A percentile compares a stretch with the other conserved stretches of the same genome.
These are phyloP conservation scores for Ziziphus jujuba DNA, from an alignment of 306 rosid species.

Conservation along the genomic window DNA sequence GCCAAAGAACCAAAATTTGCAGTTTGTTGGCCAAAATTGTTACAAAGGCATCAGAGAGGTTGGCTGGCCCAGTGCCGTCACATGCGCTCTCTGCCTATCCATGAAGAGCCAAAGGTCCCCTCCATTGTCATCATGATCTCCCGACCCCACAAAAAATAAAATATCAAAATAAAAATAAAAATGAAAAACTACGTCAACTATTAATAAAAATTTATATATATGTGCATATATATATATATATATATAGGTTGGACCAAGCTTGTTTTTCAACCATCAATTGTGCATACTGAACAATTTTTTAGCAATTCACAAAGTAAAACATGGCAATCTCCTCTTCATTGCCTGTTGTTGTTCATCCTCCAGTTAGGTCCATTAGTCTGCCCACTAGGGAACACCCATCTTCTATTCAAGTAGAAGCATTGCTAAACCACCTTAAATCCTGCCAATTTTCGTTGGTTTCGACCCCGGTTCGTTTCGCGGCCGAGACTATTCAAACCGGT, in stretches of 20 bases:
- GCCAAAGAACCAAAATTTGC: constrained; percentile 24
- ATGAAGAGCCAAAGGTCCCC: background rate
- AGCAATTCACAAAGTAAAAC: constrained; percentile 7
- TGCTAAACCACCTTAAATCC: constrained; percentile 43
- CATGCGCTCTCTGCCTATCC: constrained; percentile 30
- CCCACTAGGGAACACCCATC: constrained; percentile 56
- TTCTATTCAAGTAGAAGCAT: constrained; percentile 43
- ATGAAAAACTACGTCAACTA: no score
- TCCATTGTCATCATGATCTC: background rate
- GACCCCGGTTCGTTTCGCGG: constrained; percentile 8
- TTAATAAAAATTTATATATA: no score
- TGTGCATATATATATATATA: constrained; percentile 31
- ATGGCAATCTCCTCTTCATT: constrained; percentile 23
- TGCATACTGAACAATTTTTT: background rate
- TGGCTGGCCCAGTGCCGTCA: constrained; percentile 38
- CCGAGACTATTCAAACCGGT: constrained; percentile 42
- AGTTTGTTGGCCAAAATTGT: constrained; percentile 30
- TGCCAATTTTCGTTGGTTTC: constrained; percentile 22
- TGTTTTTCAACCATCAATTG: constrained; percentile 32
- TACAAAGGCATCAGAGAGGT: constrained; percentile 22
- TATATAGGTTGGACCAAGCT: constrained; percentile 22
- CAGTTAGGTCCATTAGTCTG: constrained; percentile 65
- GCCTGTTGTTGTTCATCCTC: constrained; percentile 23
- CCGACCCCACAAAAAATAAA: no score
- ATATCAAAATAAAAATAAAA: no score